Evolutionary conservation across 2,329 filamentous ascomycete species (phyloP).

Genomic region (Aspergillus thermomutatus): DNA sequence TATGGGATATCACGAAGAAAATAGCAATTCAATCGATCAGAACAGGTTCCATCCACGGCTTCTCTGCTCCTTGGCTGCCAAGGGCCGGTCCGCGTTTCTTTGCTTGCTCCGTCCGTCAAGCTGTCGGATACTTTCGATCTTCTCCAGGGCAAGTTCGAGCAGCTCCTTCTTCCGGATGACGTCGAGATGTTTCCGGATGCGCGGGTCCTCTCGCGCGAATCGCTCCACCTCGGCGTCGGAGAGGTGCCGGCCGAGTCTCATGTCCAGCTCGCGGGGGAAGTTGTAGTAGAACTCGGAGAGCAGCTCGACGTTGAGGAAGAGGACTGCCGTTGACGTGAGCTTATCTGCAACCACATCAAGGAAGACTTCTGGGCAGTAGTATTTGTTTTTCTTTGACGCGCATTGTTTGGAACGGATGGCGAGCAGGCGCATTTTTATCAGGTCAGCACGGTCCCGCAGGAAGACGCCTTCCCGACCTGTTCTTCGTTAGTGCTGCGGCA

Average conservation of each 20-base stretch:
- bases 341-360: slow-evolving; percentile 96
- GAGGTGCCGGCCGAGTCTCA: slow-evolving; percentile 77
- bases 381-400: slow-evolving; percentile 79
- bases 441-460: slow-evolving; percentile 83
- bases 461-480: slow-evolving; percentile 89
- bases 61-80: slow-evolving; percentile 35
- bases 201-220: slow-evolving; percentile 90
- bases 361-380: slow-evolving; percentile 95
- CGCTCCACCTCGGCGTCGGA: slow-evolving; percentile 76
- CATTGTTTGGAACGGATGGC: slow-evolving; percentile 92
- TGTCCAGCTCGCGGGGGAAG: slow-evolving; percentile 88
- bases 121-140: slow-evolving; percentile 88
- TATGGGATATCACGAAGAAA: not conserved
- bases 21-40: slow-evolving; percentile 20
- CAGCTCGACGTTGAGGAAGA: slow-evolving; percentile 96
- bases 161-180: slow-evolving; percentile 89
- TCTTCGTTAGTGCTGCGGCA: not conserved
- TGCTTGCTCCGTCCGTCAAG: slow-evolving; percentile 72
- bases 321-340: slow-evolving; percentile 86
- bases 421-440: slow-evolving; percentile 83
- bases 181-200: slow-evolving; percentile 83
- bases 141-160: slow-evolving; percentile 86
- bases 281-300: slow-evolving; percentile 97
- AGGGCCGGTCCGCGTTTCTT: slow-evolving; percentile 37
- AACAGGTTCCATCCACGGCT: slow-evolving; percentile 44